phyloP scores from a whole-genome alignment of 805 yeast genomes.

The Ogataea nonfermentans region DNA sequence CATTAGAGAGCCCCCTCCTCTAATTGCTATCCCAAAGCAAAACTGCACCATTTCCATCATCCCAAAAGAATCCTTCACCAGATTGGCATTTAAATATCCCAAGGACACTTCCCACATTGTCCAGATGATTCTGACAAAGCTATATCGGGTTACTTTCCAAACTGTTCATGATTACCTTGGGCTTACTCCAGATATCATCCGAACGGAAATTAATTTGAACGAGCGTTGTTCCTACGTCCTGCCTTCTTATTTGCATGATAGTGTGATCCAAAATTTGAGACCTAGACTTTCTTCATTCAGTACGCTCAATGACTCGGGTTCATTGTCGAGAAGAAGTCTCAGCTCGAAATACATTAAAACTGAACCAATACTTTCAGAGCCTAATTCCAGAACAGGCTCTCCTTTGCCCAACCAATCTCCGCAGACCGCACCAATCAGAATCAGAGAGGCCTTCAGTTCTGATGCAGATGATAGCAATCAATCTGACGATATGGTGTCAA shows the following conservation, averaged over 20 bases:
- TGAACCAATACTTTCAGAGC: slow-evolving; percentile 5
- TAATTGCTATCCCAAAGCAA: slow-evolving; percentile 72
- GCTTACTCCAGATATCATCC: slow-evolving; percentile 73
- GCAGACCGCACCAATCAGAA: slow-evolving; percentile 8
- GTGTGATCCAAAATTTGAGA: slow-evolving; percentile 11
- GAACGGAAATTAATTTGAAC: slow-evolving; percentile 71
- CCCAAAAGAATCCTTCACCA: slow-evolving; percentile 77
- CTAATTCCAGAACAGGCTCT: slow-evolving; percentile 4
- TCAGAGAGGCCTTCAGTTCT: slow-evolving; percentile 17
- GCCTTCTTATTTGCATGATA: slow-evolving; percentile 65
- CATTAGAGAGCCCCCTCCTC: slow-evolving; percentile 12
- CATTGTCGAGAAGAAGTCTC: slow-evolving; percentile 3
- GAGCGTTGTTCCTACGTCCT: slow-evolving; percentile 43
- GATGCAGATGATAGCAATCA: slow-evolving; percentile 28
- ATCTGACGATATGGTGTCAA: slow-evolving; percentile 13
- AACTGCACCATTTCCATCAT: slow-evolving; percentile 88
- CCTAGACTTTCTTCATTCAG: slow-evolving; percentile 10
- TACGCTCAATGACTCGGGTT: slow-evolving; percentile 5
- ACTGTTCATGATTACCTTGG: slow-evolving; percentile 88
- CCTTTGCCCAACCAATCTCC: neutral
- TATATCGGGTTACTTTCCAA: slow-evolving; percentile 87
- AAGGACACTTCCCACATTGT: slow-evolving; percentile 91
- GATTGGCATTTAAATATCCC: slow-evolving; percentile 73
- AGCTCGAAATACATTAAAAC: slow-evolving; percentile 5
- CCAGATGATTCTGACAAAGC: slow-evolving; percentile 83